These are phyloP conservation scores for Cytospora mali DNA, from an alignment of 2,329 filamentous ascomycete genomes.

Conservation along the genomic window DNA sequence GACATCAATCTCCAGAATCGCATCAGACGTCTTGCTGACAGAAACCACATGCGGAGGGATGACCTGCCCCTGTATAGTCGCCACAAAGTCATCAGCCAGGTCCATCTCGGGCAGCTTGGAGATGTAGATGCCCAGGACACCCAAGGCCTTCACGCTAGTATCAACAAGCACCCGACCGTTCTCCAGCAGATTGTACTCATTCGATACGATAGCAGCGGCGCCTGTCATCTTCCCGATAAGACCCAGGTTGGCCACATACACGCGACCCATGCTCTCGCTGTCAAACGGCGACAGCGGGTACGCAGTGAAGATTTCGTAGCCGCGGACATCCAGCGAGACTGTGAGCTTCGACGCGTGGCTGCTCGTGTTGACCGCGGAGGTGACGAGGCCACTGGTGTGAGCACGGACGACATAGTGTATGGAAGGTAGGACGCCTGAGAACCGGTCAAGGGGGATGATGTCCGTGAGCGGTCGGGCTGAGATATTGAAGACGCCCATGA, in stretches of 20 bases:
- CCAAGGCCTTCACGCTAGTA: conserved; percentile 77
- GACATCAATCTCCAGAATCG: conserved; percentile 77
- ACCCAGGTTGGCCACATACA: conserved; percentile 71
- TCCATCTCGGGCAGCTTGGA: conserved; percentile 65
- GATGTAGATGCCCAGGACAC: conserved; percentile 75
- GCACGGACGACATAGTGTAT: conserved; percentile 72
- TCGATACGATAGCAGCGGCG: conserved; percentile 71
- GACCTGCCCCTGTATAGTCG: conserved; percentile 71
- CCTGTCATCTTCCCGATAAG: conserved; percentile 89
- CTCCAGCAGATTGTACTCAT: conserved; percentile 56
- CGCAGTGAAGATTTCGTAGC: conserved; percentile 81
- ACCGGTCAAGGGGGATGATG: conserved; percentile 69
- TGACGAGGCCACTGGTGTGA: conserved; percentile 68
- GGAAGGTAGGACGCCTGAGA: conserved; percentile 67
- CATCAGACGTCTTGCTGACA: conserved; percentile 52
- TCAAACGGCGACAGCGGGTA: conserved; percentile 66
- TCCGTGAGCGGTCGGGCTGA: conserved; percentile 64
- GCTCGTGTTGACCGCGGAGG: conserved; percentile 50
- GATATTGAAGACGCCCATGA: conserved; percentile 86
- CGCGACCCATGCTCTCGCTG: conserved; percentile 41
- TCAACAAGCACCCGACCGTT: conserved; percentile 67
- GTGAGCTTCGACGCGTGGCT: conserved; percentile 56
- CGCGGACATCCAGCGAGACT: conserved; percentile 63
- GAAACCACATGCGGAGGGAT: conserved; percentile 69
- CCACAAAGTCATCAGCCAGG: conserved; percentile 69